Evolutionary conservation across 495 filamentous ascomycete species (phyloP).

Genomic region (Penicillium crystallinum): DNA sequence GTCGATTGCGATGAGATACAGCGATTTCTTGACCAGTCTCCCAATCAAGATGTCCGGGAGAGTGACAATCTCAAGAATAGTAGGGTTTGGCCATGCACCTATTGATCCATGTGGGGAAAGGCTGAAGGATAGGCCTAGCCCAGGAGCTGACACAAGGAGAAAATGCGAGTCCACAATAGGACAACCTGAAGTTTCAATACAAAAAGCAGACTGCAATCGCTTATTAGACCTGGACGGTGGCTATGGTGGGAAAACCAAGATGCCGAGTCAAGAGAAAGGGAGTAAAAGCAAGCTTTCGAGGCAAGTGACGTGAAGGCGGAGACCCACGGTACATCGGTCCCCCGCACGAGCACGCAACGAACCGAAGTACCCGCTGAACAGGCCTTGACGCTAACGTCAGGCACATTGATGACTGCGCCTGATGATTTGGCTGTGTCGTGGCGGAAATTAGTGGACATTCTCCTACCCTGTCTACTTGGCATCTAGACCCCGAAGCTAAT

Average conservation of each 20-base stretch:
- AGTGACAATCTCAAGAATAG: background rate
- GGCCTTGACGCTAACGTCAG: slow-evolving; percentile 15
- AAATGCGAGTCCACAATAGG: background rate
- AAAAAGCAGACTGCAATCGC: background rate
- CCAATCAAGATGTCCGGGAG: background rate
- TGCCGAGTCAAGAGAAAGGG: background rate
- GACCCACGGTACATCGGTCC: slow-evolving; percentile 16
- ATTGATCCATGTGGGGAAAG: slow-evolving; percentile 5
- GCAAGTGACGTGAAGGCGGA: slow-evolving; percentile 20
- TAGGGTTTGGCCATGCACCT: slow-evolving; percentile 6
- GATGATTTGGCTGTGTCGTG: background rate
- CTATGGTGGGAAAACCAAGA: background rate
- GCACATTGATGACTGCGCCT: slow-evolving; percentile 1
- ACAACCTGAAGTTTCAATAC: background rate
- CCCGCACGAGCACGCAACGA: slow-evolving; percentile 9
- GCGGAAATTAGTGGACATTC: background rate
- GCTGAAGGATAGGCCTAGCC: slow-evolving; percentile 3
- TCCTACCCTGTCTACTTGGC: background rate
- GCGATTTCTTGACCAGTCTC: background rate
- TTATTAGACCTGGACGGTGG: background rate
- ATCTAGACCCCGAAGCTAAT: background rate
- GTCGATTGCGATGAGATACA: background rate
- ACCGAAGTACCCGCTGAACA: background rate
- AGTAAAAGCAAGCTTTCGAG: slow-evolving; percentile 1
- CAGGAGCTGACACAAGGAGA: background rate